Percentiles rank a stretch among this genome's conserved stretches.
phyloP scores from a whole-genome alignment of 1,284 basidiomycete species.

The Ganoderma sinense region DNA sequence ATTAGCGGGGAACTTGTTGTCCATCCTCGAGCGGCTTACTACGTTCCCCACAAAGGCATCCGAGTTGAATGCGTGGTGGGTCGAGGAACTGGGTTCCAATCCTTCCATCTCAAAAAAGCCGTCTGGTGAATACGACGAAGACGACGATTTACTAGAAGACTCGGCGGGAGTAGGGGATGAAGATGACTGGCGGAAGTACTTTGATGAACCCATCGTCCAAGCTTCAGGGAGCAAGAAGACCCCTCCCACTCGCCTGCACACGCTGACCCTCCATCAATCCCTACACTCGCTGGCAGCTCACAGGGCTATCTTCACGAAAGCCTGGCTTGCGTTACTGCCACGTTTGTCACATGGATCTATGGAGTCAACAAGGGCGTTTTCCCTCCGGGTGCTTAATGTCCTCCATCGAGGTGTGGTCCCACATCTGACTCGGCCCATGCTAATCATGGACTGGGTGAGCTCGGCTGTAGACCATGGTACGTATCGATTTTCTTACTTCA shows the following conservation, averaged over 20 bases:
- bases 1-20: constrained; percentile 71
- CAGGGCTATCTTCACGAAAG: constrained; percentile 78
- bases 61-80: constrained; percentile 90
- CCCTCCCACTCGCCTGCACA: constrained; percentile 59
- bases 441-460: constrained; percentile 96
- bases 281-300: constrained; percentile 79
- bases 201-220: constrained; percentile 66
- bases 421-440: constrained; percentile 79
- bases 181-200: constrained; percentile 85
- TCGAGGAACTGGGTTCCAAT: constrained; percentile 72
- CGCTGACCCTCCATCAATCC: constrained; percentile 76
- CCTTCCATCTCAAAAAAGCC: constrained; percentile 60
- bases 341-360: constrained; percentile 52
- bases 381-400: constrained; percentile 75
- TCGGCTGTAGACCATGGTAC: constrained; percentile 85
- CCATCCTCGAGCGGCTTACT: constrained; percentile 78
- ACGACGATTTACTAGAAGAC: constrained; percentile 47
- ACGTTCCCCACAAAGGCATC: constrained; percentile 82
- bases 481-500: constrained; percentile 23
- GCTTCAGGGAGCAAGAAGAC: constrained; percentile 43
- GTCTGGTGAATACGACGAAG: constrained; percentile 39
- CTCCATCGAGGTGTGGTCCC: constrained; percentile 89
- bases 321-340: constrained; percentile 80
- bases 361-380: constrained; percentile 51
- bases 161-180: constrained; percentile 47